phyloP scores from a whole-genome alignment of 2,329 filamentous ascomycete genomes.

The Aureobasidium sp. region DNA sequence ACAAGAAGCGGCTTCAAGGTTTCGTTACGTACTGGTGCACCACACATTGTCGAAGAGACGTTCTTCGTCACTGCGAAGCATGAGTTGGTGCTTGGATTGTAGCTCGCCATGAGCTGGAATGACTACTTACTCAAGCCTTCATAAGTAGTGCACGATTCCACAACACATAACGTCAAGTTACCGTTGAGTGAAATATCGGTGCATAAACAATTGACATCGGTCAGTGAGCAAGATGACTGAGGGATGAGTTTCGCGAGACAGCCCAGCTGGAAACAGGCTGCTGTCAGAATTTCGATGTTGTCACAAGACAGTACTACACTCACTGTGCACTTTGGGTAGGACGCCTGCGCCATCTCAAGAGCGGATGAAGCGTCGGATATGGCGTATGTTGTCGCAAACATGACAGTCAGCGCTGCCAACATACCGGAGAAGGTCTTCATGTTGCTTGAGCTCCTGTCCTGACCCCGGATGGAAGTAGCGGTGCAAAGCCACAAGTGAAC shows the following conservation, averaged over 20 bases:
- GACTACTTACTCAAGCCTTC: background rate
- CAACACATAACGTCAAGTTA: slow-evolving; percentile 15
- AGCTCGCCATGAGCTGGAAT: too few relatives aligned
- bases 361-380: background rate
- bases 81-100: background rate
- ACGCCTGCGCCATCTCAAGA: background rate
- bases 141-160: slow-evolving; percentile 6
- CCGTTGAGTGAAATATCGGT: slow-evolving; percentile 16
- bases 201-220: slow-evolving; percentile 20
- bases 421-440: background rate
- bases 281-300: background rate
- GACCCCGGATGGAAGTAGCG: background rate
- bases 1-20: slow-evolving; percentile 14
- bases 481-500: background rate
- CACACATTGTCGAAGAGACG: slow-evolving; percentile 7
- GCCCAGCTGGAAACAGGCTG: slow-evolving; percentile 12
- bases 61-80: slow-evolving; percentile 11
- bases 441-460: background rate
- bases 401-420: background rate
- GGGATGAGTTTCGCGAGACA: slow-evolving; percentile 18
- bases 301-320: background rate
- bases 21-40: slow-evolving; percentile 15
- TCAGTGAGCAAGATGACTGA: slow-evolving; percentile 18
- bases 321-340: slow-evolving; percentile 5
- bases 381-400: background rate